Conservation (phyloP, 2,329 filamentous ascomycete species). For the Talaromyces amestolkiae region DNA sequence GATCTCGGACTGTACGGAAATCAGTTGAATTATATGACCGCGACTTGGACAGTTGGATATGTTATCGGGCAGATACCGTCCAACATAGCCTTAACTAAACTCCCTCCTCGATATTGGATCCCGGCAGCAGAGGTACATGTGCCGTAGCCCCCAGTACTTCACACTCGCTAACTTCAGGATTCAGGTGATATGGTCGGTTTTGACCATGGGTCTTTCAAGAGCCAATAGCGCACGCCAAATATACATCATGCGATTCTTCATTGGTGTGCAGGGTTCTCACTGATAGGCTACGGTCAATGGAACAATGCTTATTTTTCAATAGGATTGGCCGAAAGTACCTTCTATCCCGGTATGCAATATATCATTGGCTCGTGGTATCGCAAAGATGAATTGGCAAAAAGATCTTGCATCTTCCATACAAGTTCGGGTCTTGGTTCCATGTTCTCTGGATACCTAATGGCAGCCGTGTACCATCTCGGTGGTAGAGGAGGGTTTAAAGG, state of each 20-base stretch:
- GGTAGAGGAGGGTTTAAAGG: slow-evolving; percentile 50
- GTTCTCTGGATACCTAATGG: slow-evolving; percentile 55
- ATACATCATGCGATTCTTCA: slow-evolving; percentile 50
- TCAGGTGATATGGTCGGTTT: slow-evolving; percentile 48
- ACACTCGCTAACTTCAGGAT: not conserved
- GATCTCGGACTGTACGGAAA: slow-evolving; percentile 54
- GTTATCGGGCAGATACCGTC: slow-evolving; percentile 54
- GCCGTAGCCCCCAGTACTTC: slow-evolving; percentile 17
- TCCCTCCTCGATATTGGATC: slow-evolving; percentile 50
- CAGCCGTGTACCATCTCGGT: slow-evolving; percentile 51
- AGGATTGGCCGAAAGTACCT: slow-evolving; percentile 37
- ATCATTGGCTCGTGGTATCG: slow-evolving; percentile 55
- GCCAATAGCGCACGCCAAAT: slow-evolving; percentile 46
- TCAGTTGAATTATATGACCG: slow-evolving; percentile 56
- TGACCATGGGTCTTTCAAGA: slow-evolving; percentile 47
- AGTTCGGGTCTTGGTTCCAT: slow-evolving; percentile 45
- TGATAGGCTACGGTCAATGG: not conserved
- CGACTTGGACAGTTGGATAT: slow-evolving; percentile 61
- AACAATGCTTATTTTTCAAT: not conserved
- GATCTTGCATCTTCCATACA: slow-evolving; percentile 54
- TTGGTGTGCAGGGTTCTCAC: slow-evolving; percentile 32
- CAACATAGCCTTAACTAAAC: slow-evolving; percentile 52
- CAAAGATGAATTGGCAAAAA: slow-evolving; percentile 51
- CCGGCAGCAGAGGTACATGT: slow-evolving; percentile 46
- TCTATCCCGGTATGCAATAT: slow-evolving; percentile 54